These are phyloP conservation scores for Wickerhamomyces subpelliculosus DNA, from an alignment of 805 yeast species.

Conservation along the genomic window DNA sequence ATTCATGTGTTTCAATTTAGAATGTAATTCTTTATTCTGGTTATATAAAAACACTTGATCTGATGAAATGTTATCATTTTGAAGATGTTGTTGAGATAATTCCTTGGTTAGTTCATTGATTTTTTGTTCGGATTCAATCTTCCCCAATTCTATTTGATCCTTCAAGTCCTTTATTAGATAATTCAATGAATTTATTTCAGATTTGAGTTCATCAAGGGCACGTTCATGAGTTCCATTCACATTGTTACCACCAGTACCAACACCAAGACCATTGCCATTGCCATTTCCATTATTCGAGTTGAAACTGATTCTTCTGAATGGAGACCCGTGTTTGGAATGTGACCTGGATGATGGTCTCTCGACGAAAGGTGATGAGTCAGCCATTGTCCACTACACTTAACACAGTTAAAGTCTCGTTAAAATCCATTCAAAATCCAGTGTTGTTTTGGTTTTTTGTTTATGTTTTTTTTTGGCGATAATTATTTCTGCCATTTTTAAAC, in stretches of 20 bases:
- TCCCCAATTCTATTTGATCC: constrained; percentile 31
- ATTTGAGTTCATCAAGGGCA: not conserved
- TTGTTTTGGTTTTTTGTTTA: no score
- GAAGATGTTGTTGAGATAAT: constrained; percentile 12
- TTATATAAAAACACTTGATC: constrained; percentile 31
- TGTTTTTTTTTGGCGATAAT: no score
- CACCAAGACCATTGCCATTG: not conserved
- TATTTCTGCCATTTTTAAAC: no score
- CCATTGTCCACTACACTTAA: no score
- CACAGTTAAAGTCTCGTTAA: no score
- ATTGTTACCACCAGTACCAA: not conserved
- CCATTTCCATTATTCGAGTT: not conserved
- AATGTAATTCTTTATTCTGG: constrained; percentile 24
- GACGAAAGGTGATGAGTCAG: constrained; percentile 30
- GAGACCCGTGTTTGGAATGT: constrained; percentile 16
- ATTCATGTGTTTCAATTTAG: constrained; percentile 20
- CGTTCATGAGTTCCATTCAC: not conserved
- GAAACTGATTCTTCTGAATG: constrained; percentile 4
- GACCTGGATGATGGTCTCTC: constrained; percentile 21
- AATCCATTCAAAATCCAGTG: no score
- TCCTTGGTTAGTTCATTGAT: constrained; percentile 22
- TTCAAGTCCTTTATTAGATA: constrained; percentile 31
- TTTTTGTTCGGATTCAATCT: constrained; percentile 24
- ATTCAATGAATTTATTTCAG: constrained; percentile 23
- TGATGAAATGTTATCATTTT: constrained; percentile 15